Evolutionary conservation across 2,329 filamentous ascomycete species (phyloP).

Genomic region (Gaeumannomyces sp.): DNA sequence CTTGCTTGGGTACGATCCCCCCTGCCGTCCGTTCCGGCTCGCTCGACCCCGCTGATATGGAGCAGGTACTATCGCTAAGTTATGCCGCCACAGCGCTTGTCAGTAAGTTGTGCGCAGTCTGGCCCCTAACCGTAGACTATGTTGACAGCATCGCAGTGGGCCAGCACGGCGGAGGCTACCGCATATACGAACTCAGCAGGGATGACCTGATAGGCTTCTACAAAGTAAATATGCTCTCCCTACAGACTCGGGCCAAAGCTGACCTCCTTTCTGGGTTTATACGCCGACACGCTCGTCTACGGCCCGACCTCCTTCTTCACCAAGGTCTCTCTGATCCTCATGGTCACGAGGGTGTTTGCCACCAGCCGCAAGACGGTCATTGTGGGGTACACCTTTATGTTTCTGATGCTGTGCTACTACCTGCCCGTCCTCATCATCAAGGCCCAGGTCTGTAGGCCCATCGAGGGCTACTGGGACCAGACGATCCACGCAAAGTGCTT

Average conservation of each 20-base stretch:
- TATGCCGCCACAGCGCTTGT: neutral
- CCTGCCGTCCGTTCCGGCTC: too few relatives aligned
- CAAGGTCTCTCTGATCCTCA: conserved; percentile 5
- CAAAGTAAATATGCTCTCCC: neutral
- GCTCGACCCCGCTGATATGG: too few relatives aligned
- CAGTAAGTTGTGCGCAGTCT: neutral
- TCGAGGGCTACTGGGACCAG: conserved; percentile 4
- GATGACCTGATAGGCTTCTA: neutral
- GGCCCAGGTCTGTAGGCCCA: neutral
- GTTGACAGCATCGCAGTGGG: neutral
- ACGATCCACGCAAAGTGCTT: neutral
- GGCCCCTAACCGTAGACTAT: too few relatives aligned
- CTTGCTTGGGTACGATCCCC: neutral
- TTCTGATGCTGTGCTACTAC: conserved; percentile 21
- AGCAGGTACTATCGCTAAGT: neutral
- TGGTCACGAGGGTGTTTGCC: conserved; percentile 3
- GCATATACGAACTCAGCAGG: neutral
- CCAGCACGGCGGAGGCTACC: neutral
- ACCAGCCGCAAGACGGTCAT: conserved; percentile 10
- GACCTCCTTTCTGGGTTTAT: conserved; percentile 2
- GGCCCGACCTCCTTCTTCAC: conserved; percentile 7
- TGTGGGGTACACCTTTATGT: conserved; percentile 38
- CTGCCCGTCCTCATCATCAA: conserved; percentile 4
- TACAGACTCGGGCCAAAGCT: neutral
- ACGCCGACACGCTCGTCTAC: conserved; percentile 6